A percentile compares a stretch with the other conserved stretches of the same genome.
These are phyloP conservation scores for Yarrowia yakushimensis DNA, from an alignment of 805 yeast genomes.

Conservation along the genomic window DNA sequence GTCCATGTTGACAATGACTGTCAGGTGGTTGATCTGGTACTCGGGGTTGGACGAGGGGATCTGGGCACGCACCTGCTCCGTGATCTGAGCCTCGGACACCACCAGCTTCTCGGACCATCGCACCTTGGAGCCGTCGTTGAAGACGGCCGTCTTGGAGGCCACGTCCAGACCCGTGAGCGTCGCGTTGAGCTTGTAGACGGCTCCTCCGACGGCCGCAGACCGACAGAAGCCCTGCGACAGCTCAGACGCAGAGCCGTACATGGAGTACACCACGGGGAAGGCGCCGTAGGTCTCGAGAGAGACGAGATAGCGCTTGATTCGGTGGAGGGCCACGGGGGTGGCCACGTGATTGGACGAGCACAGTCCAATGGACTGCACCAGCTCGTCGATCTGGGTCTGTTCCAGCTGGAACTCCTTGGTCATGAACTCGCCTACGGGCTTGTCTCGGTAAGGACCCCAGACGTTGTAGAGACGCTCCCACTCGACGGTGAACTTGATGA, in stretches of 20 bases:
- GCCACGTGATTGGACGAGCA: conserved; percentile 57
- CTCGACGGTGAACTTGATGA: conserved; percentile 77
- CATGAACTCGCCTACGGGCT: conserved; percentile 59
- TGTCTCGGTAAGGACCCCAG: conserved; percentile 54
- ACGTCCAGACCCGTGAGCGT: conserved; percentile 57
- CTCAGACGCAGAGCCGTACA: conserved; percentile 96
- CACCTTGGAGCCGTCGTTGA: conserved; percentile 65
- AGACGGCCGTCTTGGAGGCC: conserved; percentile 55
- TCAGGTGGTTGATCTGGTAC: conserved; percentile 60
- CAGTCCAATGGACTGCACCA: conserved; percentile 82
- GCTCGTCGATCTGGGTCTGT: conserved; percentile 72
- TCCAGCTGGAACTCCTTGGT: conserved; percentile 64
- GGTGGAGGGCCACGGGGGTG: conserved; percentile 71
- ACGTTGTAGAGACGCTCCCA: conserved; percentile 59
- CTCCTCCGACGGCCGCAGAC: conserved; percentile 97
- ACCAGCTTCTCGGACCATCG: conserved; percentile 76
- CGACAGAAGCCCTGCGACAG: conserved; percentile 95
- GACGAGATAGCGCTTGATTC: conserved; percentile 76
- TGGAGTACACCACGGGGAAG: conserved; percentile 87
- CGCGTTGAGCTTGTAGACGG: conserved; percentile 82
- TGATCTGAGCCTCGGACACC: conserved; percentile 42
- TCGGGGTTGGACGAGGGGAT: conserved; percentile 28
- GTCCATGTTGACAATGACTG: conserved; percentile 77
- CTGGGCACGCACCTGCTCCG: conserved; percentile 20
- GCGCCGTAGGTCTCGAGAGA: conserved; percentile 91